A percentile compares a stretch with the other conserved stretches of the same genome.
phyloP scores from a whole-genome alignment of 768 basidiomycete genomes.

The Naganishia vaughanmartiniae region DNA sequence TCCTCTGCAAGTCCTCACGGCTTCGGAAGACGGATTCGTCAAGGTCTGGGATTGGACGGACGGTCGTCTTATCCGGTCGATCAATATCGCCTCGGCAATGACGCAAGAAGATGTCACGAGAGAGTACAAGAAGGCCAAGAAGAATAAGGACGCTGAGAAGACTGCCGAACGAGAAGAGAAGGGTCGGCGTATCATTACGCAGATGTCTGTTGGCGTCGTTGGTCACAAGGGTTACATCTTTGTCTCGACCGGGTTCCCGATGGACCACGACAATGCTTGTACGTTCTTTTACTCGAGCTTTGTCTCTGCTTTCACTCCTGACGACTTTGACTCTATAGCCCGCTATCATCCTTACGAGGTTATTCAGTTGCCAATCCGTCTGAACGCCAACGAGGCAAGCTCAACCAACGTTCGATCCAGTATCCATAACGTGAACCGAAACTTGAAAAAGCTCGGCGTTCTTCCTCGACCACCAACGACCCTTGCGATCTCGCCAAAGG shows the following conservation, averaged over 20 bases:
- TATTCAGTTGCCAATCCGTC: conserved; percentile 16
- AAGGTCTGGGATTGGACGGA: conserved; percentile 94
- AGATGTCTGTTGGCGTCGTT: conserved; percentile 23
- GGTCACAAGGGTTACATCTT: conserved; percentile 20
- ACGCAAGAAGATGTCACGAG: conserved; percentile 2
- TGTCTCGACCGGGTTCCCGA: not conserved
- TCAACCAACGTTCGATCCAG: conserved; percentile 20
- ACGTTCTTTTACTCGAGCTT: not conserved
- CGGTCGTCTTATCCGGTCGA: conserved; percentile 70
- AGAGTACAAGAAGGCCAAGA: conserved; percentile 29
- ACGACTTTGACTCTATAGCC: not conserved
- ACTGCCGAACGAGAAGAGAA: conserved; percentile 22
- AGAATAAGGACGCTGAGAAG: conserved; percentile 26
- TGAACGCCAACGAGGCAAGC: conserved; percentile 22
- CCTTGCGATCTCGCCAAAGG: conserved; percentile 71
- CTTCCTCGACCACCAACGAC: conserved; percentile 55
- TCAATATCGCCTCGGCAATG: conserved; percentile 58
- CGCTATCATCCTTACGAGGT: conserved; percentile 19
- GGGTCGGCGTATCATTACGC: conserved; percentile 17
- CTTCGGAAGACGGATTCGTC: conserved; percentile 75
- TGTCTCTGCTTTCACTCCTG: not conserved
- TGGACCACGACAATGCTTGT: conserved; percentile 7
- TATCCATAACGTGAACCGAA: conserved; percentile 19
- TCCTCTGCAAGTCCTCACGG: conserved; percentile 82
- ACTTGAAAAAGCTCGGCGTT: conserved; percentile 13